Evolutionary conservation across 805 yeast species (phyloP), one percentile per base, ranked within the genome.

Genomic region (Candida berthetii): DNA sequence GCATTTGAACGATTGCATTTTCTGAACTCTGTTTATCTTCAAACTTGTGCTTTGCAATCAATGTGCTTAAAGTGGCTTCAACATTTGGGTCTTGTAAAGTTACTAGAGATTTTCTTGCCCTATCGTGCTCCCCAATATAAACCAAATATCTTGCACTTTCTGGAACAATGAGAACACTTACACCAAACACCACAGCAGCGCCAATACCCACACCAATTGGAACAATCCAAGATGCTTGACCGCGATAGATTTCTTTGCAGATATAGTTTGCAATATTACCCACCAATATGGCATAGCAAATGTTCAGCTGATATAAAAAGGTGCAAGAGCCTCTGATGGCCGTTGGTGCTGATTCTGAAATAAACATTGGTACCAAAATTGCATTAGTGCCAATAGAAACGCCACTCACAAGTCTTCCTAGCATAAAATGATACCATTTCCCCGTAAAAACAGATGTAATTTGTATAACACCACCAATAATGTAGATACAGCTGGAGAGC

Each of bases 371-470:
- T 11, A 80, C 85, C 40, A 82, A 66, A 16, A 87, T 87, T 7
- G 90, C 79, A 27, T 80, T 68, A 22, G 78, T 69, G 34, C 96
- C 96, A 42, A 86, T 84, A 22, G 85, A 82, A 7, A 85, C 45
- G 8, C 96, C 96, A 22, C 82, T 73, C 38, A 85, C 61, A 29
- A 76, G 69, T 64, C 90, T 71, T 27, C 88, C 89, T 45, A 79
- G 60, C 45, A 76, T 68, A 50, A 74, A 72, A 58, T 80, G 87
- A 53, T 71, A 74, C 88, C 88, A 82, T 24, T 65, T 62, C 24
- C 59, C 48, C 3, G 49, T 36, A 14, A 55, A 55, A 9, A 64
- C 55, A 7, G 82, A 65, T 11, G 82, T 60, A 38, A 81, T 74
- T 59, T 82, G 85, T 42, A 82, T 68, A 29, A 72, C 53, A 32